A percentile compares a stretch with the other conserved stretches of the same genome.
Conservation (phyloP, 345 rosid species). For the Arabis alpina region DNA sequence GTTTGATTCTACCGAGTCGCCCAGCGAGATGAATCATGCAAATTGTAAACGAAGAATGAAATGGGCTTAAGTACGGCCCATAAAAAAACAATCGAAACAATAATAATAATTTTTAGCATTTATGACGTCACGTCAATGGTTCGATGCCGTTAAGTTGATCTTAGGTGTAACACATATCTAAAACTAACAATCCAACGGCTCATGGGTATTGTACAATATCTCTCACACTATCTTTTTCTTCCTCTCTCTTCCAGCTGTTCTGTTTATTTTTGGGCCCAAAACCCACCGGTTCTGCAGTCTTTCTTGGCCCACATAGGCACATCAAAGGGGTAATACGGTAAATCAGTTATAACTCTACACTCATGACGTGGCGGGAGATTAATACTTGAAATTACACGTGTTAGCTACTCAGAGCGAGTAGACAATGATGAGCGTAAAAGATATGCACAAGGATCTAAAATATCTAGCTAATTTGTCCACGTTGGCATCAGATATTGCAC, state of each 20-base stretch:
- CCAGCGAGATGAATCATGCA: background rate
- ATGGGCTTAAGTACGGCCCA: constrained; percentile 13
- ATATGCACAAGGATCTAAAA: constrained; percentile 63
- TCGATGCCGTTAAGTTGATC: constrained; percentile 11
- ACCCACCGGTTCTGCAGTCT: background rate
- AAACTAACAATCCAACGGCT: constrained; percentile 26
- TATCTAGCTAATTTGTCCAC: constrained; percentile 65
- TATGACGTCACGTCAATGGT: background rate
- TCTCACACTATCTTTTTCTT: constrained; percentile 13
- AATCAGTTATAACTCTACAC: background rate
- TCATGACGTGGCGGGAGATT: constrained; percentile 6
- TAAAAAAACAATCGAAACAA: background rate
- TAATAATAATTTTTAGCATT: no score
- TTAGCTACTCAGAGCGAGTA: constrained; percentile 19
- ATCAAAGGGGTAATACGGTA: constrained; percentile 26
- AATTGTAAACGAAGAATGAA: background rate
- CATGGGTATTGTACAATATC: background rate
- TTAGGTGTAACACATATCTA: background rate
- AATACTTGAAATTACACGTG: constrained; percentile 28
- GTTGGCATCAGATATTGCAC: constrained; percentile 63
- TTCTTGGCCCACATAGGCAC: background rate
- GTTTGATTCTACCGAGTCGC: constrained; percentile 10
- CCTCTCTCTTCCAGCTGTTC: constrained; percentile 49
- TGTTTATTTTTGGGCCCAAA: background rate
- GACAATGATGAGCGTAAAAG: constrained; percentile 19